These are phyloP conservation scores for Geotrichum candidum DNA, from an alignment of 1,139 yeast species.

Conservation along the genomic window DNA sequence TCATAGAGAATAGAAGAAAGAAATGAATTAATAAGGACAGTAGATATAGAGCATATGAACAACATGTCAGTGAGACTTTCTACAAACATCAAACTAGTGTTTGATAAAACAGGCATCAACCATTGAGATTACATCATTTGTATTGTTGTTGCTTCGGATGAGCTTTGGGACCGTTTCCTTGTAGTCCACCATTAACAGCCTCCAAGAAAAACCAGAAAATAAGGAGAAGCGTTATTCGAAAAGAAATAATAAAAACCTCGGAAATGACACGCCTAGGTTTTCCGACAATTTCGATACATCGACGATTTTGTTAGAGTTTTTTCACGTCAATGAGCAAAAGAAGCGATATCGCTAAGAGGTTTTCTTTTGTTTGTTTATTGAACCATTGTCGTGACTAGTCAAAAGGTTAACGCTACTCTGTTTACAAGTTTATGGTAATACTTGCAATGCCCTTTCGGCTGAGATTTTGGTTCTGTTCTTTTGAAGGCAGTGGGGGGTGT, in stretches of 20 bases:
- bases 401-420: too few species aligned
- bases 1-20: too few species aligned
- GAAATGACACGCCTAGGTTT: not conserved
- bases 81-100: too few species aligned
- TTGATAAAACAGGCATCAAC: too few species aligned
- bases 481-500: not conserved
- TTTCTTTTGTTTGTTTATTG: not conserved
- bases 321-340: not conserved
- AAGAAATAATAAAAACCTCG: not conserved
- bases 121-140: too few species aligned
- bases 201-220: too few species aligned
- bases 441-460: not conserved
- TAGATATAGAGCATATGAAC: too few species aligned
- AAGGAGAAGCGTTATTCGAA: not conserved
- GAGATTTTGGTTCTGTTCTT: not conserved
- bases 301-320: not conserved
- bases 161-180: too few species aligned
- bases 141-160: too few species aligned
- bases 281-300: not conserved
- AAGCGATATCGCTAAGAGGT: not conserved
- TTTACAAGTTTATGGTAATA: not conserved
- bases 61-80: too few species aligned
- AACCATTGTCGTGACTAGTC: not conserved
- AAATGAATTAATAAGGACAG: too few species aligned
- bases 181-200: too few species aligned